phyloP scores from a whole-genome alignment of 1,139 yeast genomes.

The Saccharomycopsis phalli region DNA sequence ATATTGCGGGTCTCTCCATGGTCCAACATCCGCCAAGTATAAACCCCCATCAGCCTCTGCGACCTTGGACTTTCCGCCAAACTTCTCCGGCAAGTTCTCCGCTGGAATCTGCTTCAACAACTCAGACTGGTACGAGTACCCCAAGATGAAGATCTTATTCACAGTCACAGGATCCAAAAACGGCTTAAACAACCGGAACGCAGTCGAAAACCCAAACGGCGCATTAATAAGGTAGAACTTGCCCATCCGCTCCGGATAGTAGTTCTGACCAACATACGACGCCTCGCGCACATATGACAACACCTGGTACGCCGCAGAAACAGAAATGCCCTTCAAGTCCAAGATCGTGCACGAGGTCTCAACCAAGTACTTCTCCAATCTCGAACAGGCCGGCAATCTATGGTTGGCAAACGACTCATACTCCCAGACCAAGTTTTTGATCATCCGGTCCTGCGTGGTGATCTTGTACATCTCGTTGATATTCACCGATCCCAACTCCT shows the following conservation, averaged over 20 bases:
- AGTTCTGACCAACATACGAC: constrained; percentile 88
- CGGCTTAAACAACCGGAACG: constrained; percentile 82
- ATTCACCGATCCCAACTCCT: constrained; percentile 88
- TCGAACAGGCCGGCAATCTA: constrained; percentile 91
- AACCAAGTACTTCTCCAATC: constrained; percentile 65
- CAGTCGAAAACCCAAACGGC: constrained; percentile 76
- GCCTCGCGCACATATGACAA: constrained; percentile 87
- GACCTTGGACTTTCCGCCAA: constrained; percentile 74
- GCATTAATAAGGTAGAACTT: constrained; percentile 93
- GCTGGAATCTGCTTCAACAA: constrained; percentile 86
- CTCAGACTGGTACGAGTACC: constrained; percentile 70
- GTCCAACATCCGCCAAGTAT: constrained; percentile 85
- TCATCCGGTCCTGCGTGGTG: constrained; percentile 93
- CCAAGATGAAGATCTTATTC: constrained; percentile 83
- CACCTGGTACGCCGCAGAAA: constrained; percentile 77
- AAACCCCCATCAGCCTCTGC: constrained; percentile 66
- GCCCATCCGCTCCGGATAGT: constrained; percentile 99
- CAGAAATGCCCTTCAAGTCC: constrained; percentile 90
- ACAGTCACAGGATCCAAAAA: constrained; percentile 98
- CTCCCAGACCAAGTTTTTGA: constrained; percentile 94
- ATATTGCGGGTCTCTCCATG: constrained; percentile 87
- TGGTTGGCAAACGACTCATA: constrained; percentile 79
- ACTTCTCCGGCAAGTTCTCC: constrained; percentile 83
- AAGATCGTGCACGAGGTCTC: constrained; percentile 96
- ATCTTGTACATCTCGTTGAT: constrained; percentile 85